Percentiles rank a stretch among this genome's conserved stretches.
Evolutionary conservation across 495 filamentous ascomycete genomes (phyloP).

Genomic region (Xylaria palmicola): DNA sequence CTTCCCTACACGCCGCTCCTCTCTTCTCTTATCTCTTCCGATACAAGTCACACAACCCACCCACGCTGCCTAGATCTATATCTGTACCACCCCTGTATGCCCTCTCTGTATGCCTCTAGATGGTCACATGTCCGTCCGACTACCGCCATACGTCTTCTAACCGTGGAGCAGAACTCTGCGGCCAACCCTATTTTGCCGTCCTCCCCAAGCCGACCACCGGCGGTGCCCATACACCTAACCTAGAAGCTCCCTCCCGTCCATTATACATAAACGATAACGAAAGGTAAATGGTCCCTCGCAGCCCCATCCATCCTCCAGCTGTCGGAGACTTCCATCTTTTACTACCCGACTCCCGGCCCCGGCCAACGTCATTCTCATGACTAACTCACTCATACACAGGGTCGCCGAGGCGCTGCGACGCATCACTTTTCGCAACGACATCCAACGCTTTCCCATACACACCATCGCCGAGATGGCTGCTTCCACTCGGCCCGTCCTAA

Average conservation of each 20-base stretch:
- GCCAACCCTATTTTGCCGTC: not conserved
- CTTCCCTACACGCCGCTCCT: not conserved
- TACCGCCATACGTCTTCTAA: too few relatives aligned
- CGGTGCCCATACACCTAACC: not conserved
- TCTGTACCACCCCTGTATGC: not conserved
- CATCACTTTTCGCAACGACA: slow-evolving; percentile 37
- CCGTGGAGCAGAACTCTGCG: too few relatives aligned
- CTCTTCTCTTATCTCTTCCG: not conserved
- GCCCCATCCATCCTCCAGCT: not conserved
- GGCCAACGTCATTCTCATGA: not conserved
- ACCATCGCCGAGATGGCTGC: slow-evolving; percentile 50
- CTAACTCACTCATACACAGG: slow-evolving; percentile 16
- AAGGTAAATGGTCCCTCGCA: not conserved
- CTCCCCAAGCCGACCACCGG: slow-evolving; percentile 7
- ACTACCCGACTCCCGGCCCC: not conserved
- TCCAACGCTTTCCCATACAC: slow-evolving; percentile 33
- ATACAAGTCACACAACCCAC: not conserved
- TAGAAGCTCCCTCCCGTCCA: not conserved
- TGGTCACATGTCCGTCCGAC: slow-evolving; percentile 13
- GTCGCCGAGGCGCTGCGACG: slow-evolving; percentile 38
- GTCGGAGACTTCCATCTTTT: not conserved
- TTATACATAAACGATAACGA: not conserved
- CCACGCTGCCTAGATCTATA: not conserved
- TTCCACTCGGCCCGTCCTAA: slow-evolving; percentile 33
- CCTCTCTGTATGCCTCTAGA: too few relatives aligned